Evolutionary conservation across 495 filamentous ascomycete species (phyloP).

Genomic region (Pyrenula aspistea): DNA sequence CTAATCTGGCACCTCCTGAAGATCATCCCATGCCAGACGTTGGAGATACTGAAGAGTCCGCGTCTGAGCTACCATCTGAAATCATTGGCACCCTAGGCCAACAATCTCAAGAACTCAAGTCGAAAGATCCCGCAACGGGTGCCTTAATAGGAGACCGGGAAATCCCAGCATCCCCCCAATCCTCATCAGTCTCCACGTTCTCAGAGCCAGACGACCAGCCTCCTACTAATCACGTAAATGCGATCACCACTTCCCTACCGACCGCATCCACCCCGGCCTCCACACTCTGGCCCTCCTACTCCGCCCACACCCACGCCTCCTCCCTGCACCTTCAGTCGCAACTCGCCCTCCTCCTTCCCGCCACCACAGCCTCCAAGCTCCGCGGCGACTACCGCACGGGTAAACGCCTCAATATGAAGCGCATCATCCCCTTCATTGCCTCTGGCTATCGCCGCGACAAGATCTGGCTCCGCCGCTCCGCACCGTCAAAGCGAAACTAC

Average conservation of each 20-base stretch:
- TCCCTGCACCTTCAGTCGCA: conserved; percentile 84
- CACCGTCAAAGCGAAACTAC: conserved; percentile 85
- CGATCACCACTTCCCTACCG: conserved; percentile 34
- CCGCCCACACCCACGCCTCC: conserved; percentile 68
- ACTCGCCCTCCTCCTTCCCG: conserved; percentile 86
- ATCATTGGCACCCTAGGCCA: conserved; percentile 32
- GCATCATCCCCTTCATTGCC: conserved; percentile 98
- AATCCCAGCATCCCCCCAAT: conserved; percentile 20
- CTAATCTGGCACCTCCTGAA: conserved; percentile 42
- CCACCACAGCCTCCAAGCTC: conserved; percentile 89
- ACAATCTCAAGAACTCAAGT: conserved; percentile 17
- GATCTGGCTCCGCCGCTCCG: conserved; percentile 94
- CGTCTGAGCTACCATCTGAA: conserved; percentile 25
- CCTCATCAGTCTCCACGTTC: conserved; percentile 21
- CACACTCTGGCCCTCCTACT: conserved; percentile 74
- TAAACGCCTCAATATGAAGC: conserved; percentile 96
- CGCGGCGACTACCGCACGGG: conserved; percentile 95
- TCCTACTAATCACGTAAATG: conserved; percentile 61
- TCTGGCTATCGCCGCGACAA: conserved; percentile 97
- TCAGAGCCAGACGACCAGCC: conserved; percentile 49
- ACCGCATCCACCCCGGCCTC: conserved; percentile 37
- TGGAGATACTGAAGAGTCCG: conserved; percentile 38
- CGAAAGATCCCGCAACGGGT: conserved; percentile 28
- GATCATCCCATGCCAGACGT: conserved; percentile 48
- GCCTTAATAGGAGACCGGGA: conserved; percentile 28